A percentile compares a stretch with the other conserved stretches of the same genome.
Evolutionary conservation across 805 yeast genomes (phyloP).

Genomic region (Ogataea paraovalis): DNA sequence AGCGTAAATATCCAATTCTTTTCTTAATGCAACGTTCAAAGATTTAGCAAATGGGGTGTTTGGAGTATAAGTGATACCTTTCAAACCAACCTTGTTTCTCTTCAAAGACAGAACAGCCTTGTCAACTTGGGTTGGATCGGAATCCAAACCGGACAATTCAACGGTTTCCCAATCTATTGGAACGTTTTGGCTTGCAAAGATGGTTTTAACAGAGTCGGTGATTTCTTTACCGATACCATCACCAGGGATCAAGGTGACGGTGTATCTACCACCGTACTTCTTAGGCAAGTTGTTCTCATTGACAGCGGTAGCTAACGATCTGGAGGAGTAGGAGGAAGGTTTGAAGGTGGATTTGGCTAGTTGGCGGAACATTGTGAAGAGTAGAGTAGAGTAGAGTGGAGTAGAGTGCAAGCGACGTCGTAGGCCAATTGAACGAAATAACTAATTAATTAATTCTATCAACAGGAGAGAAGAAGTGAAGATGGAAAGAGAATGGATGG

Average conservation of each 20-base stretch:
- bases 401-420: too few relatives aligned
- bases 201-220: constrained; percentile 86
- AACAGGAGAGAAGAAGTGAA: too few relatives aligned
- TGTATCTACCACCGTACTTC: constrained; percentile 91
- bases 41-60: constrained; percentile 74
- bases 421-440: background rate
- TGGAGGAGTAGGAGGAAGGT: constrained; percentile 12
- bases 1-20: constrained; percentile 93
- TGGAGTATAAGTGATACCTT: constrained; percentile 93
- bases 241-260: constrained; percentile 94
- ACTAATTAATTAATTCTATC: too few relatives aligned
- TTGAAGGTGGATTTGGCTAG: constrained; percentile 16
- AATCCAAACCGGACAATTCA: constrained; percentile 57
- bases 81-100: constrained; percentile 95
- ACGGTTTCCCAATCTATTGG: constrained; percentile 93
- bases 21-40: constrained; percentile 93
- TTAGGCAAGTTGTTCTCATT: constrained; percentile 54
- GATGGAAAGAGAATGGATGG: too few relatives aligned
- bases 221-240: constrained; percentile 98
- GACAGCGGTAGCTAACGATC: constrained; percentile 31
- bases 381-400: background rate
- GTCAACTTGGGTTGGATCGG: constrained; percentile 49
- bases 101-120: constrained; percentile 88
- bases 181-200: constrained; percentile 80
- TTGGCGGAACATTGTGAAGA: constrained; percentile 24